Percentiles rank a stretch among this genome's conserved stretches.
Conservation (phyloP, 2,329 filamentous ascomycete genomes). For the Aspergillus versicolor region DNA sequence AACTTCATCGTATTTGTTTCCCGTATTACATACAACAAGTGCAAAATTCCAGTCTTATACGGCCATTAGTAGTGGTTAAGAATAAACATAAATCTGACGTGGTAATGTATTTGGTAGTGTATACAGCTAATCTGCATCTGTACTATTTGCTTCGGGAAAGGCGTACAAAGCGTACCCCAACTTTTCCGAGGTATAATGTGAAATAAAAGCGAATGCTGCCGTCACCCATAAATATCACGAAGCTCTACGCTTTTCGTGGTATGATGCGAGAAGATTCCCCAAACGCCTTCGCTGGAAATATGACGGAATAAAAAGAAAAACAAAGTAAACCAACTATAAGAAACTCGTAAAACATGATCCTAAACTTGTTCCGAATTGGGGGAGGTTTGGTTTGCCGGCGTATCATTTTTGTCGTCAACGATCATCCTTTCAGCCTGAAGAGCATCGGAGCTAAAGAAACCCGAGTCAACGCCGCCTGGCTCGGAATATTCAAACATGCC, state of each 20-base stretch:
- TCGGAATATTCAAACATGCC: slow-evolving; percentile 32
- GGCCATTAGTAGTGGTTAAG: background rate
- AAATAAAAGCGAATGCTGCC: slow-evolving; percentile 6
- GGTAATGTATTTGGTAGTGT: background rate
- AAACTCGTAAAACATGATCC: slow-evolving; percentile 21
- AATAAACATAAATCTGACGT: background rate
- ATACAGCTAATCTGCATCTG: background rate
- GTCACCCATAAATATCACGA: background rate
- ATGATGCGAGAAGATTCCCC: background rate
- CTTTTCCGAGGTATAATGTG: background rate
- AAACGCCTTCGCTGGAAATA: slow-evolving; percentile 19
- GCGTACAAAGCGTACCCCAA: background rate
- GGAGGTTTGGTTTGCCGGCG: slow-evolving; percentile 14
- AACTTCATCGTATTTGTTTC: background rate
- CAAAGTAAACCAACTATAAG: slow-evolving; percentile 11
- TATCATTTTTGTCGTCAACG: slow-evolving; percentile 24
- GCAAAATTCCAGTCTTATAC: background rate
- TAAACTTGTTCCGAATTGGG: slow-evolving; percentile 15
- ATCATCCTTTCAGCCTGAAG: slow-evolving; percentile 25
- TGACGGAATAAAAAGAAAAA: slow-evolving; percentile 3
- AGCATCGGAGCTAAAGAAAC: slow-evolving; percentile 38
- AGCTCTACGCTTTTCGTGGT: background rate
- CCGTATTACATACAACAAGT: background rate
- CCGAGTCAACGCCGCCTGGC: slow-evolving; percentile 33
- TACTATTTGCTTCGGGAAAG: background rate